phyloP scores from a whole-genome alignment of 2,329 filamentous ascomycete genomes.

The Cercospora berteroae region DNA sequence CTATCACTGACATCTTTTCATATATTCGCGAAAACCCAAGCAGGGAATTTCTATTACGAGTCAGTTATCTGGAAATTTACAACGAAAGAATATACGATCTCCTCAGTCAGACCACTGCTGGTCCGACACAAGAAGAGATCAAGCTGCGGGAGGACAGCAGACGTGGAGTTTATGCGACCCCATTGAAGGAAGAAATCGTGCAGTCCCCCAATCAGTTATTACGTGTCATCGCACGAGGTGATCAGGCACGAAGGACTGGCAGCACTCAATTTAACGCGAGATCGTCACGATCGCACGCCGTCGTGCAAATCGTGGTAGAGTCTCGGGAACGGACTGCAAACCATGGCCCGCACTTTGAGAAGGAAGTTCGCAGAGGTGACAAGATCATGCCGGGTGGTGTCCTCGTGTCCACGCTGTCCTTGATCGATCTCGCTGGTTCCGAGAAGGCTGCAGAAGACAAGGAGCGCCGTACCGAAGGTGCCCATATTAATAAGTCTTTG shows the following conservation, averaged over 20 bases:
- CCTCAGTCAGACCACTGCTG: slow-evolving; percentile 67
- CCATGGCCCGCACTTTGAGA: slow-evolving; percentile 42
- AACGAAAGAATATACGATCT: slow-evolving; percentile 97
- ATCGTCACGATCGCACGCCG: slow-evolving; percentile 95
- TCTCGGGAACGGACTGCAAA: slow-evolving; percentile 74
- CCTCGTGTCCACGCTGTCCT: slow-evolving; percentile 86
- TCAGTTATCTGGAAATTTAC: slow-evolving; percentile 98
- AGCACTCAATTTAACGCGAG: slow-evolving; percentile 96
- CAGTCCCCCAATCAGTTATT: slow-evolving; percentile 95
- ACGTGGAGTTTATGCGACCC: slow-evolving; percentile 91
- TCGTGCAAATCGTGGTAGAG: slow-evolving; percentile 98
- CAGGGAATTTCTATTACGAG: slow-evolving; percentile 87
- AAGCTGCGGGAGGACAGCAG: slow-evolving; percentile 96
- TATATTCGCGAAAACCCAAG: slow-evolving; percentile 97
- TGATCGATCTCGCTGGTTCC: slow-evolving; percentile 95
- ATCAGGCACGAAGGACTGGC: slow-evolving; percentile 82
- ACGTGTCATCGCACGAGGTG: slow-evolving; percentile 89
- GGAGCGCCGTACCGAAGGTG: slow-evolving; percentile 88
- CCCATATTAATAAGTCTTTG: slow-evolving; percentile 97
- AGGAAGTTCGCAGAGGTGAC: slow-evolving; percentile 62
- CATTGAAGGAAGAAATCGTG: slow-evolving; percentile 96
- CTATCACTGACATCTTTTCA: slow-evolving; percentile 98
- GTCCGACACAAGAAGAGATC: slow-evolving; percentile 78
- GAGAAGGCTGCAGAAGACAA: slow-evolving; percentile 95
- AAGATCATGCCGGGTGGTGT: slow-evolving; percentile 77